phyloP scores from a whole-genome alignment of 1,139 yeast genomes.

The Hyphopichia buzzinii region DNA sequence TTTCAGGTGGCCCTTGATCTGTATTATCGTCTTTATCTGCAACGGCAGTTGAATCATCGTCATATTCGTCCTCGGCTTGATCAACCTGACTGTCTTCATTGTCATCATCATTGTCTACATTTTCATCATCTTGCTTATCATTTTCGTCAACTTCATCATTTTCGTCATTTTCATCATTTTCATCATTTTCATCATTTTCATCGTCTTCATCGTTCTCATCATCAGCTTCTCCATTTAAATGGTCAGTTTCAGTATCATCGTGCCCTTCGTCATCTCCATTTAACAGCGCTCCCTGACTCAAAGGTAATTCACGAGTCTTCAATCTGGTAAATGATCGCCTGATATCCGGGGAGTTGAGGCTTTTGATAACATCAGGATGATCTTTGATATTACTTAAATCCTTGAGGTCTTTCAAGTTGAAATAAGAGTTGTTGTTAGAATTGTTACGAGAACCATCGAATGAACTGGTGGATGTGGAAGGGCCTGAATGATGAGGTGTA shows the following conservation, averaged over 20 bases:
- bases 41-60: constrained; percentile 1
- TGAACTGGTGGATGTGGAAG: constrained; percentile 1
- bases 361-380: constrained; percentile 10
- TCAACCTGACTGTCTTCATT: constrained; percentile 6
- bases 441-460: constrained; percentile 6
- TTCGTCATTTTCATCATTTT: neutral
- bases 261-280: constrained; percentile 4
- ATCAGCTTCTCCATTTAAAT: neutral
- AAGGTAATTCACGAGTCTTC: constrained; percentile 4
- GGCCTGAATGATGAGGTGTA: neutral
- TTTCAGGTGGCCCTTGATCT: no score
- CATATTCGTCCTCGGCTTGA: constrained; percentile 4
- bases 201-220: constrained; percentile 4
- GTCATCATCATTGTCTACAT: constrained; percentile 5
- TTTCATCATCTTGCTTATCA: constrained; percentile 1
- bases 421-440: constrained; percentile 17
- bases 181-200: constrained; percentile 3
- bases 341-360: constrained; percentile 16
- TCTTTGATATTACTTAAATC: no score
- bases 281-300: neutral
- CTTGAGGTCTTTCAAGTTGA: constrained; percentile 16
- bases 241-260: neutral
- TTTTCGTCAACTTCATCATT: constrained; percentile 3
- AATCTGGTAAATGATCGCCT: constrained; percentile 12
- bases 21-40: neutral